These are phyloP conservation scores for Lithocarpus polystachyus DNA, from an alignment of 306 rosid species.

Conservation along the genomic window DNA sequence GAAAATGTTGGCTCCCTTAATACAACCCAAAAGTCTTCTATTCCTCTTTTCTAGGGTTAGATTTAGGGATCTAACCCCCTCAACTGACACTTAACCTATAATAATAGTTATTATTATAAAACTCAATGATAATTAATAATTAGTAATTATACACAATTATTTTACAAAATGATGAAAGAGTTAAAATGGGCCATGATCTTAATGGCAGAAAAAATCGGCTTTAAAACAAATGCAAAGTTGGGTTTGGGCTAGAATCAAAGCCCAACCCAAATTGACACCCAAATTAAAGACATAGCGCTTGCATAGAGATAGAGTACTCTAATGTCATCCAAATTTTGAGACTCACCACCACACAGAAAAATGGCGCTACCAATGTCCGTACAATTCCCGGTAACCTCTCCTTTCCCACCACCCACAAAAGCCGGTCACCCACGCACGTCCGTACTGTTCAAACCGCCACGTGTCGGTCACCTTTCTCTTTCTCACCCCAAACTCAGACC, in stretches of 20 bases:
- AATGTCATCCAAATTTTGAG: constrained; percentile 16
- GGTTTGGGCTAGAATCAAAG: background rate
- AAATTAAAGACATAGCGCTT: background rate
- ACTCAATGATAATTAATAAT: too few species aligned
- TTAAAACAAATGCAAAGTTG: background rate
- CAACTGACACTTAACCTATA: too few species aligned
- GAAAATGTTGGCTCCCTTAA: too few species aligned
- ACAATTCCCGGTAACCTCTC: constrained; percentile 13
- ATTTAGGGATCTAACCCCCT: too few species aligned
- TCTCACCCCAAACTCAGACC: constrained; percentile 1
- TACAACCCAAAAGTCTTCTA: too few species aligned
- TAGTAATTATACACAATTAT: too few species aligned
- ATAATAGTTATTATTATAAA: too few species aligned
- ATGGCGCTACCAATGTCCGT: constrained; percentile 30
- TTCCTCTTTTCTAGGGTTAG: too few species aligned
- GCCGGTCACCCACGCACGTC: background rate
- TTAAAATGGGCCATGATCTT: background rate
- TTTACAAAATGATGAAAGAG: too few species aligned
- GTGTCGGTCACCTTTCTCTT: background rate
- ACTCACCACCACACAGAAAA: background rate
- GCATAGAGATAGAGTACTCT: too few species aligned
- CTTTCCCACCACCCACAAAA: constrained; percentile 12
- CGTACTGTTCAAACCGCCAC: constrained; percentile 16
- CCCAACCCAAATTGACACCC: background rate
- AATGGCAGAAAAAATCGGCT: background rate